A percentile compares a stretch with the other conserved stretches of the same genome.
Evolutionary conservation across 2,329 filamentous ascomycete species (phyloP).

Genomic region (Pyrenophora graminea): DNA sequence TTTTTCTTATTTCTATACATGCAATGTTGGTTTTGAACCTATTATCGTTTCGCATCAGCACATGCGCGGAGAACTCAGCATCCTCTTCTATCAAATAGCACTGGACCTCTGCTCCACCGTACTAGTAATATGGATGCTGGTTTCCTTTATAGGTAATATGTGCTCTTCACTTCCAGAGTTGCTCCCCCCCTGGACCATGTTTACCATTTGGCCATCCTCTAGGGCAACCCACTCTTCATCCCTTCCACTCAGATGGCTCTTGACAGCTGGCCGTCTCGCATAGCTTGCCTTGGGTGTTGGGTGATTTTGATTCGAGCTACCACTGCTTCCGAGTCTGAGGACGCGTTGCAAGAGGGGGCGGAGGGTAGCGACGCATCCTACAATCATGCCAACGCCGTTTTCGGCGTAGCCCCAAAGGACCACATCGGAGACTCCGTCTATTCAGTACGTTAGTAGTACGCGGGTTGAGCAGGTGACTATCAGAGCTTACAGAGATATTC

Average conservation of each 20-base stretch:
- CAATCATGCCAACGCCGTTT: slow-evolving; percentile 11
- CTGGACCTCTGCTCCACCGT: slow-evolving; percentile 10
- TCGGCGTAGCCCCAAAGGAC: slow-evolving; percentile 13
- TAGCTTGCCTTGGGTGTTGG: slow-evolving; percentile 7
- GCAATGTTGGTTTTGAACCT: not conserved
- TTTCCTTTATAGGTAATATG: slow-evolving; percentile 4
- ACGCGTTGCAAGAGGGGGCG: slow-evolving; percentile 11
- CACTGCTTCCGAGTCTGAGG: slow-evolving; percentile 10
- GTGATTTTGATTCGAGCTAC: slow-evolving; percentile 1
- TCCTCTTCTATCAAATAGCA: not conserved
- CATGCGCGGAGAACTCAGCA: not conserved
- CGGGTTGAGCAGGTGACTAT: not conserved
- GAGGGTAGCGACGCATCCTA: slow-evolving; percentile 14
- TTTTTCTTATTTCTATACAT: not conserved
- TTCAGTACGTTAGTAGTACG: not conserved
- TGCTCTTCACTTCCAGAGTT: slow-evolving; percentile 7
- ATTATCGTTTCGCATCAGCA: not conserved
- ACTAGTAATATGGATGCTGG: slow-evolving; percentile 8
- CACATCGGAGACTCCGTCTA: slow-evolving; percentile 10
- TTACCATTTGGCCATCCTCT: slow-evolving; percentile 7
- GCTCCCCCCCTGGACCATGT: slow-evolving; percentile 7
- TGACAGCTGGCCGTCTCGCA: slow-evolving; percentile 7
- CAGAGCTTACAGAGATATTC: slow-evolving; percentile 9
- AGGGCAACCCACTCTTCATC: slow-evolving; percentile 13
- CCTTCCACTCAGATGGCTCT: slow-evolving; percentile 9